Conservation (phyloP, 495 filamentous ascomycete species). For the Mytilinidion resinicola region DNA sequence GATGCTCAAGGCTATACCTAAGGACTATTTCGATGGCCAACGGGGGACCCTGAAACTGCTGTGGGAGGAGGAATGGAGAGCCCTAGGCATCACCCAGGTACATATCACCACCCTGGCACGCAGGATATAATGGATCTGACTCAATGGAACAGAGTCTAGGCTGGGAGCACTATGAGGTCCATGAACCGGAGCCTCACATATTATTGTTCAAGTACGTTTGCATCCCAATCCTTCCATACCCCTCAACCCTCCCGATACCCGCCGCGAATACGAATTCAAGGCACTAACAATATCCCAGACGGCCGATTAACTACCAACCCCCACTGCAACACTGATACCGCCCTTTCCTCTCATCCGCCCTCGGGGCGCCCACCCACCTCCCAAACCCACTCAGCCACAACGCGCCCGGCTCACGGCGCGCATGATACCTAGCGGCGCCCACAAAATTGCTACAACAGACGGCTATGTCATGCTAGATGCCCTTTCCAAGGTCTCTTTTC, state of each 20-base stretch:
- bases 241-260: too few relatives aligned
- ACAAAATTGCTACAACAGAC: too few relatives aligned
- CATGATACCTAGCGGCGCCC: too few relatives aligned
- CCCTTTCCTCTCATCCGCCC: neutral
- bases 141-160: conserved; percentile 66
- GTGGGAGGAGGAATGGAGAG: conserved; percentile 98
- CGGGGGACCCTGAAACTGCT: conserved; percentile 92
- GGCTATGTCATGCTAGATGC: too few relatives aligned
- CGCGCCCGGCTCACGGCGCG: too few relatives aligned
- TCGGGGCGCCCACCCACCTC: neutral
- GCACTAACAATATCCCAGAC: conserved; percentile 42
- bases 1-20: conserved; percentile 94
- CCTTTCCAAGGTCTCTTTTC: too few relatives aligned
- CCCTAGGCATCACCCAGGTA: conserved; percentile 93
- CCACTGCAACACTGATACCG: conserved; percentile 40
- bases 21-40: conserved; percentile 85
- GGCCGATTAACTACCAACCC: conserved; percentile 79
- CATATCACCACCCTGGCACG: neutral
- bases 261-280: too few relatives aligned
- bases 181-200: conserved; percentile 97
- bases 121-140: neutral
- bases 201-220: conserved; percentile 85
- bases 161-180: conserved; percentile 99
- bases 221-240: neutral
- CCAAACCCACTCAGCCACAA: too few relatives aligned